Percentiles rank a stretch among this genome's conserved stretches.
Evolutionary conservation across 441 rosid species (phyloP).

Genomic region (Gossypium gossypioides): DNA sequence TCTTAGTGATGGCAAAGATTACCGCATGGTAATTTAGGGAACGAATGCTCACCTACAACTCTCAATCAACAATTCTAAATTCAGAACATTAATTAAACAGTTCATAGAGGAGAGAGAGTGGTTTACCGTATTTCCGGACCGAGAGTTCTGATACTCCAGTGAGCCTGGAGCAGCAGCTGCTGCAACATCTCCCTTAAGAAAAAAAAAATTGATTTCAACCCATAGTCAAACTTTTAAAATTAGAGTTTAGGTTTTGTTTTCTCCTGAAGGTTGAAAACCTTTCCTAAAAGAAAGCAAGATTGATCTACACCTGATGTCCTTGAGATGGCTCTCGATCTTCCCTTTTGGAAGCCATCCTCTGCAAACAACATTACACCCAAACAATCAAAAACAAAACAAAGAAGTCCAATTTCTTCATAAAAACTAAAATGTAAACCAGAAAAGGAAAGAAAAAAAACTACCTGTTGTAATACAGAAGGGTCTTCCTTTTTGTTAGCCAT

Average conservation of each 20-base stretch:
- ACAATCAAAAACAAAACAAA: not conserved
- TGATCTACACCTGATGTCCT: slow-evolving; percentile 6
- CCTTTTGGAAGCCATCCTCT: not conserved
- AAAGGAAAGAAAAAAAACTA: not conserved
- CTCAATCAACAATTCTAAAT: not conserved
- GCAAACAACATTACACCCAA: not conserved
- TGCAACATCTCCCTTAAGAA: slow-evolving; percentile 26
- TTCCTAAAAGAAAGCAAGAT: not conserved
- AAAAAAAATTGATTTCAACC: slow-evolving; percentile 7
- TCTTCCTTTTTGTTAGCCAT: slow-evolving; percentile 33
- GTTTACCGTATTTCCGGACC: slow-evolving; percentile 36
- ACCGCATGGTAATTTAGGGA: not conserved
- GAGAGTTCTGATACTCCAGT: slow-evolving; percentile 29
- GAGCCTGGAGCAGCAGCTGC: not conserved
- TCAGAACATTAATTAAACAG: not conserved
- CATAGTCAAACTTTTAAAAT: not conserved
- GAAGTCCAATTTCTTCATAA: not conserved
- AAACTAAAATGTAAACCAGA: not conserved
- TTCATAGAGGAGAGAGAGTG: not conserved
- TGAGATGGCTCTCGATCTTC: slow-evolving; percentile 4
- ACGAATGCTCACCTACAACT: not conserved
- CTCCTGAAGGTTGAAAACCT: not conserved
- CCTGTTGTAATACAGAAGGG: slow-evolving; percentile 23
- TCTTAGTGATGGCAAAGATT: not conserved
- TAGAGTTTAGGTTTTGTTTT: not conserved